Base-by-base conservation (phyloP, 768 basidiomycete genomes). In the Neoboletus subvelutipes region DNA sequence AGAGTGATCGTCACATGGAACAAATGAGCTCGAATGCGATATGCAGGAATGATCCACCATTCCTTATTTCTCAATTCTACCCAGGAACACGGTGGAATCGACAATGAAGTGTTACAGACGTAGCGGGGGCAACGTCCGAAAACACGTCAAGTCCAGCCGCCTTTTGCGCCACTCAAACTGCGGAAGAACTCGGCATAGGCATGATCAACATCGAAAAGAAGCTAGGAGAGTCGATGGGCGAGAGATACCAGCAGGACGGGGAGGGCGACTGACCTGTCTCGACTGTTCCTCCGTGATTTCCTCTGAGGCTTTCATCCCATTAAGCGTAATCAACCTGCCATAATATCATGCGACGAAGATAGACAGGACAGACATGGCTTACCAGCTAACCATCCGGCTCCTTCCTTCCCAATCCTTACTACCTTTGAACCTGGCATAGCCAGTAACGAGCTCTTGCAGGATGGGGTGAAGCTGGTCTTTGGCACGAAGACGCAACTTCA, bases 381-480 rank as follows among this genome's bases (percentile, higher is more conserved):
- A 94, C 96, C 96, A 99, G 56, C 87, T 86, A 50, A 98, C 84
- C 82, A 98, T 94, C 71, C 68, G 69, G 45, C 90, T 93, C 49
- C 95, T 80, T 0, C 96, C 97, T 75, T 98, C 94, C 92, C 94
- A 97, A 63, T 97, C 95, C 61, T 88, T 92, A 68, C 90, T 93
- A 2, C 88, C 90, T 70, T 95, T 96, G 75, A 99, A 98, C 47
- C 92, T 81, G 6, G 94, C 91, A 69, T 94, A 98, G 7, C 92
- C 88, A 2, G 90, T 91, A 62, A 98, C 93, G n/a, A 99, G 84
- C 63, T 96, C 97, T 61, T 96, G 93, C 43, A 98, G 71, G 58
- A 97, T 85, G 0, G 95, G 94, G 70, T 98, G 95, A 3, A 99
- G 79, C 65, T 97, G 94, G 66, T 98, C 97, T 70, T 98, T 99